Base-by-base conservation (phyloP, 352 stramenopile species). In the Globisporangium cystogenes region DNA sequence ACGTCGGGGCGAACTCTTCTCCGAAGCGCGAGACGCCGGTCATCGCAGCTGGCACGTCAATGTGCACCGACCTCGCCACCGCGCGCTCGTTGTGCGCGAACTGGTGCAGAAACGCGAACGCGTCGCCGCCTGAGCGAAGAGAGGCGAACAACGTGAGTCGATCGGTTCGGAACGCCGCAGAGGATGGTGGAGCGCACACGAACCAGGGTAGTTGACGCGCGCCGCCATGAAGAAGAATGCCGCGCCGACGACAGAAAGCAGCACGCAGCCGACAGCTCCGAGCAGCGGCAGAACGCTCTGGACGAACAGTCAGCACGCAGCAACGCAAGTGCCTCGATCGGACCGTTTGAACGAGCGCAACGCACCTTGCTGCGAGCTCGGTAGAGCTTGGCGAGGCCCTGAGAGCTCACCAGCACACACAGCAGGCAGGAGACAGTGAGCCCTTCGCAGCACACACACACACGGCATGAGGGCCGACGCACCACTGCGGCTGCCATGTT, bases 11-110 rank as follows among this genome's bases (percentile, higher is more conserved):
- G 35, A 86, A 91, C 56, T 88, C 78, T 62, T 95, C 76, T n/a
- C 83, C 82, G 55, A 95, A 95, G 40, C 83, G 77, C 35, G 81
- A 94, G 16, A 98, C 92, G 27, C 96, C 96, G 1, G 91, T 97
- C 93, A 98, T 98, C 10, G 95, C 93, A 15, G 95, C 74, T 8
- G 86, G 72, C 4, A 98, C 90, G 64, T 98, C 93, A 59, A 99
- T 95, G 57, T 98, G 85, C 36, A 97, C 78, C 16, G 48, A 72
- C 7, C 62, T 67, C 39, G 61, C 60, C 16, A 74, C 48, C 8
- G 73, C 14, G 5, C 60, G 60, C 23, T 86, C 52, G 2, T 56
- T 60, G 3, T 27, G 18, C 8, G 62, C 60, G n/a, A 85, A 23
- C 42, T 85, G 51, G 41, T 94, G 84, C 10, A 94, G 65, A 11